Base-by-base conservation (phyloP, 1,284 basidiomycete genomes). In the Agroathelia rolfsii region DNA sequence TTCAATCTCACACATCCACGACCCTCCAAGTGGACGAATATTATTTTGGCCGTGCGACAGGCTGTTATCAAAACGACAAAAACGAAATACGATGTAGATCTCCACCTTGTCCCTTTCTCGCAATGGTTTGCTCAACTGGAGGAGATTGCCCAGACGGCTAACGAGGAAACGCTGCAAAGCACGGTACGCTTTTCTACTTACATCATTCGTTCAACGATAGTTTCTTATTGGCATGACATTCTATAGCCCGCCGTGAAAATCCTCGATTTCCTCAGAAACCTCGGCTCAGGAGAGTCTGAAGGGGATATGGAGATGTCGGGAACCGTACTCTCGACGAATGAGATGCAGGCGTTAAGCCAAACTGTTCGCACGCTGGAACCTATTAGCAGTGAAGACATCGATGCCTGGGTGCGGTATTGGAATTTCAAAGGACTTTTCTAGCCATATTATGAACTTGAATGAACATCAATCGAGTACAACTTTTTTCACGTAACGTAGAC, bases 241-340 rank as follows among this genome's bases (percentile, higher is more conserved):
- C n/a, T n/a, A n/a, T 28, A 59, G 57, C 58, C 58, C 31, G 57
- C 53, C 1, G 40, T 56, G 35, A 59, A 58, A 29, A 41, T 62
- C 8, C 32, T 57, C 1, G 47, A 53, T 14, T 62, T 60, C 40
- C 55, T 58, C 44, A 44, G 45, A 8, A 22, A 13, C 6, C 38
- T 42, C n/a, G 19, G 38, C 40, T 1, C 24, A 33, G 11, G 30
- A n/a, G n/a, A n/a, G n/a, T n/a, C n/a, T n/a, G n/a, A n/a, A n/a
- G n/a, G n/a, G n/a, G n/a, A n/a, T n/a, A n/a, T n/a, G n/a, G n/a
- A n/a, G n/a, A n/a, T n/a, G n/a, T n/a, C n/a, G n/a, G n/a, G n/a
- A n/a, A n/a, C n/a, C n/a, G n/a, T n/a, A n/a, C n/a, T 56, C 19
- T 32, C 44, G 2, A 56, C 49, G 0, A 17, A 34, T 5, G 45